Evolutionary conservation across 2,329 filamentous ascomycete species (phyloP).

Genomic region (Talaromyces sp.): DNA sequence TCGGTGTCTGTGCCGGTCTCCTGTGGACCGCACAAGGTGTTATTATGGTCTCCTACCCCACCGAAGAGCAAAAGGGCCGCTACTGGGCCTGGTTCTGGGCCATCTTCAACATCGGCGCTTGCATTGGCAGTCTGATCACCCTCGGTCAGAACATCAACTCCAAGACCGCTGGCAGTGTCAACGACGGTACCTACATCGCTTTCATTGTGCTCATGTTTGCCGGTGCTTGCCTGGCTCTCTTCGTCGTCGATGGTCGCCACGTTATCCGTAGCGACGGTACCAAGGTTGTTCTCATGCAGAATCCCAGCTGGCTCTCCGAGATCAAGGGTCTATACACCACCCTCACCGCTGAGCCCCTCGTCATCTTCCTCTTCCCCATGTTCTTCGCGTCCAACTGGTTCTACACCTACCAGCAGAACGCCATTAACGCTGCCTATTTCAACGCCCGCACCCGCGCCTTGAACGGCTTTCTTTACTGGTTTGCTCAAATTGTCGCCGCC

Average conservation of each 20-base stretch:
- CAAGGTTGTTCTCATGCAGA: conserved; percentile 70
- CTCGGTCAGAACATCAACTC: conserved; percentile 14
- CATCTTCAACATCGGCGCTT: conserved; percentile 81
- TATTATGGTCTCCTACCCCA: conserved; percentile 66
- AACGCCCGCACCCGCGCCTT: conserved; percentile 60
- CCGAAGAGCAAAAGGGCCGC: conserved; percentile 68
- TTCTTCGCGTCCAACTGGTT: conserved; percentile 56
- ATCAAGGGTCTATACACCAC: conserved; percentile 65
- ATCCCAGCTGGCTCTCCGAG: conserved; percentile 69
- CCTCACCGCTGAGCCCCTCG: conserved; percentile 58
- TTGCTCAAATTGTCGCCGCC: conserved; percentile 63
- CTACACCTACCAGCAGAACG: conserved; percentile 64
- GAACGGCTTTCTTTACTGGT: conserved; percentile 64
- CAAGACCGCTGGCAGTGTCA: conserved; percentile 4
- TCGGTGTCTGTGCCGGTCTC: conserved; percentile 35
- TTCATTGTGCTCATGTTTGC: conserved; percentile 67
- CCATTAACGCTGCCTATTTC: conserved; percentile 57
- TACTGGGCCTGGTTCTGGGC: conserved; percentile 86
- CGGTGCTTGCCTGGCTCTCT: conserved; percentile 58
- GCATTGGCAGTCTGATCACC: conserved; percentile 60
- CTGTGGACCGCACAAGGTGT: conserved; percentile 38
- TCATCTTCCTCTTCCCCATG: conserved; percentile 65
- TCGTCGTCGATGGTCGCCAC: conserved; percentile 14
- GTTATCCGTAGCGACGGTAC: conserved; percentile 66
- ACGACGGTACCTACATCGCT: conserved; percentile 66